Evolutionary conservation across 129 eudicot genomes (phyloP), one percentile per base, ranked within the genome.

Genomic region (Silybum marianum): DNA sequence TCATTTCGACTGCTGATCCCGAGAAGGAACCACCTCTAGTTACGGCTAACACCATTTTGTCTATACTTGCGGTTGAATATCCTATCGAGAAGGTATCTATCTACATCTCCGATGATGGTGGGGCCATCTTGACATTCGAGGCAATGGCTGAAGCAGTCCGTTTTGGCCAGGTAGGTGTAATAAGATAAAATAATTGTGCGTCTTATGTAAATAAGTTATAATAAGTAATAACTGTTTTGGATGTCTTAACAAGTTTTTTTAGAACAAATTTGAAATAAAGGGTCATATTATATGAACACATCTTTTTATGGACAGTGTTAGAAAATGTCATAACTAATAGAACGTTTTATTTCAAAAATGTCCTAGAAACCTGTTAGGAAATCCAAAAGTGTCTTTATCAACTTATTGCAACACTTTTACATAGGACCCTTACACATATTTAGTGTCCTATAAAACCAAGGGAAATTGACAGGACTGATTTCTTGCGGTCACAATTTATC

Each of bases 91-190:
- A 95, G 84, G 42, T 88, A 7, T 74, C 99, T 0, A 5, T 88
- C 19, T 95, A 95, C 54, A 92, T 95, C 38, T 95, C 99, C 0
- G 99, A 95, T 76, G 99, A 95, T 69, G 99, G 99, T 63, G 99
- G 91, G 0, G 93, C 99, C 32, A 92, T 95, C 71, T 80, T 92
- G 9, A 95, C 92, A 2, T 95, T 95, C 71, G 99, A 95, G 85
- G 99, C 99, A n/a, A 95, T 95, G 99, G 99, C 97, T 8, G 97
- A 95, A 82, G 95, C 99, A 6, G 94, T 92, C 60, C 83, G 74
- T 48, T 95, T 95, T 48, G 96, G 84, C 25, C 90, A 92, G 94
- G 98, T 93, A 78, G 30, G 81, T 79, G 46, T 38, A 14, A 48
- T 28, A 34, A 14, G 14, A 51, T 24, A 36, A 14, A 11, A 58